phyloP scores from a whole-genome alignment of 208 protist genomes.

The Acanthamoeba lenticulata region DNA sequence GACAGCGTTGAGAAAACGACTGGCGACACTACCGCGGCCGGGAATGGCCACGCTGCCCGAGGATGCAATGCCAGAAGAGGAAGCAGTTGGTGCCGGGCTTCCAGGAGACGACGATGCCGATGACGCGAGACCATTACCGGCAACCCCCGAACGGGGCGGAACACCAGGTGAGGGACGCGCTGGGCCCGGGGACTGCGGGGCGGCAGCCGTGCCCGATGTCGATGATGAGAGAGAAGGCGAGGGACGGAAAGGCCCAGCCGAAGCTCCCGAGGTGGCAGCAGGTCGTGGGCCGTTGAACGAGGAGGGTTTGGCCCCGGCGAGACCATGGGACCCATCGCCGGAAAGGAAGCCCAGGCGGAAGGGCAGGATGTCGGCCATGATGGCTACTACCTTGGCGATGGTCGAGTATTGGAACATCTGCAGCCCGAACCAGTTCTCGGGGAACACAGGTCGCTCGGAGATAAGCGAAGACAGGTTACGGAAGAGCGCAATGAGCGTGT shows the following conservation, averaged over 20 bases:
- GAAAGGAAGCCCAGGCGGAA: slow-evolving; percentile 33
- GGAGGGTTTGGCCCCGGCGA: neutral
- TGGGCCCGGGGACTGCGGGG: neutral
- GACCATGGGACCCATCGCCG: neutral
- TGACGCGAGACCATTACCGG: neutral
- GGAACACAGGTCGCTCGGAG: slow-evolving; percentile 23
- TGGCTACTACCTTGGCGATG: slow-evolving; percentile 35
- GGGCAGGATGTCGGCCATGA: slow-evolving; percentile 54
- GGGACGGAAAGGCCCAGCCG: neutral
- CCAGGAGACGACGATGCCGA: neutral
- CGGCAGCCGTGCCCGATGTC: neutral
- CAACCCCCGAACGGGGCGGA: neutral
- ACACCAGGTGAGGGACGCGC: neutral
- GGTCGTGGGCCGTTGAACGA: neutral
- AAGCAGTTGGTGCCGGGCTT: no score
- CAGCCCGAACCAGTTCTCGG: slow-evolving; percentile 69
- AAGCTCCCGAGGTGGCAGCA: neutral
- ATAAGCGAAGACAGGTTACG: slow-evolving; percentile 45
- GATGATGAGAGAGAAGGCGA: neutral
- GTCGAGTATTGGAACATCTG: slow-evolving; percentile 64
- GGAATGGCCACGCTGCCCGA: neutral
- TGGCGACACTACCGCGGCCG: neutral
- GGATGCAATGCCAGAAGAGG: no score
- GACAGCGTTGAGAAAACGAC: neutral
- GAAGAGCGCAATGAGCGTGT: slow-evolving; percentile 38